These are phyloP conservation scores for Tuber umbilicatum DNA, from an alignment of 495 filamentous ascomycete species.

Conservation along the genomic window DNA sequence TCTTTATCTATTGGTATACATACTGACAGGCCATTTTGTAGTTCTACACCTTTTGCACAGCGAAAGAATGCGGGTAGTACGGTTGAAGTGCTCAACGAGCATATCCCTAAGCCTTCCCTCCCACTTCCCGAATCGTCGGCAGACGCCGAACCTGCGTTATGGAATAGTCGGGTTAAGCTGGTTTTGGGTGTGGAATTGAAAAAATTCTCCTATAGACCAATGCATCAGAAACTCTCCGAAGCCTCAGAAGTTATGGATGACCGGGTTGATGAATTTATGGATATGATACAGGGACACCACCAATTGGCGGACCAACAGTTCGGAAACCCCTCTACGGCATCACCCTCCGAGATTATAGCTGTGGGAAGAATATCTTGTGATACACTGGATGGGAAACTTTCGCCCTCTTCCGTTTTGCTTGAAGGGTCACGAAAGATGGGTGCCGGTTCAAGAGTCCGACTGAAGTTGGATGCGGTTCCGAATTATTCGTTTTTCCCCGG, in stretches of 20 bases:
- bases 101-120: constrained; percentile 61
- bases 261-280: constrained; percentile 80
- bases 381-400: constrained; percentile 72
- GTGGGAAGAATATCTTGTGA: constrained; percentile 89
- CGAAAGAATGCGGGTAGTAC: constrained; percentile 71
- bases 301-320: constrained; percentile 73
- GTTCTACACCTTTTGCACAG: constrained; percentile 58
- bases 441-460: constrained; percentile 68
- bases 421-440: constrained; percentile 84
- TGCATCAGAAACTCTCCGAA: constrained; percentile 89
- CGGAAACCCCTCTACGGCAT: constrained; percentile 75
- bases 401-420: constrained; percentile 71
- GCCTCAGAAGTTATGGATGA: constrained; percentile 89
- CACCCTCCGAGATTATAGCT: constrained; percentile 77
- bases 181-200: constrained; percentile 76
- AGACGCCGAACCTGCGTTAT: constrained; percentile 8
- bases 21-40: constrained; percentile 23
- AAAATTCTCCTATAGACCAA: constrained; percentile 82
- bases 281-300: constrained; percentile 64
- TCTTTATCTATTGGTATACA: background rate
- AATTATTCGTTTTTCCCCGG: constrained; percentile 87
- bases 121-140: constrained; percentile 58
- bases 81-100: constrained; percentile 71
- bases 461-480: constrained; percentile 63
- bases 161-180: constrained; percentile 62